Conservation (phyloP, 805 yeast genomes). For the Monosporozyma aerobia region DNA sequence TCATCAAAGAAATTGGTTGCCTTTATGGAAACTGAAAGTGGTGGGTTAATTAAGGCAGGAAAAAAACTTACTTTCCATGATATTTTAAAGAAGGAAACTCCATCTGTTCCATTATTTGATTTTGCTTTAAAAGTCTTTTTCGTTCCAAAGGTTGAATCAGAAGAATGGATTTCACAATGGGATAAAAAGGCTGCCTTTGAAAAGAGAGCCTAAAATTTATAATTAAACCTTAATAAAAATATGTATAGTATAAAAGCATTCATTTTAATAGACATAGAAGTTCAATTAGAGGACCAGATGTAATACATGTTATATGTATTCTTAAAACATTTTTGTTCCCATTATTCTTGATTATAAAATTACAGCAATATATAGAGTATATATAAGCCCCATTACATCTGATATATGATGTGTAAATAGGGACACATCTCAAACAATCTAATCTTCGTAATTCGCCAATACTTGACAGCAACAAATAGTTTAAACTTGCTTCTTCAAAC, state of each 20-base stretch:
- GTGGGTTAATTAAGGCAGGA: conserved; percentile 82
- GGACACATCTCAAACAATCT: too few species aligned
- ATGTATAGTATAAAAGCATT: not conserved
- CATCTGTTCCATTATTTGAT: conserved; percentile 72
- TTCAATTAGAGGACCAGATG: not conserved
- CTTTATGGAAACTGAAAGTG: conserved; percentile 71
- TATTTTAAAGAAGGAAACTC: conserved; percentile 51
- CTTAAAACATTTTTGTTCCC: too few species aligned
- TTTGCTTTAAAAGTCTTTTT: conserved; percentile 60
- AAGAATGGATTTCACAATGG: conserved; percentile 62
- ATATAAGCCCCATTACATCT: too few species aligned
- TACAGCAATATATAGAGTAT: too few species aligned
- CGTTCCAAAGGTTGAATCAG: conserved; percentile 63
- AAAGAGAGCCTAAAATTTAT: conserved; percentile 28
- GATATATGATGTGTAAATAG: too few species aligned
- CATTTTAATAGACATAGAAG: not conserved
- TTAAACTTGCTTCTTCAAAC: too few species aligned
- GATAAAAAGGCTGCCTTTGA: conserved; percentile 49
- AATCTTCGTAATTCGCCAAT: too few species aligned
- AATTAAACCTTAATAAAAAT: not conserved
- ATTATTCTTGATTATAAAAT: too few species aligned
- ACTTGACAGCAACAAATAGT: too few species aligned
- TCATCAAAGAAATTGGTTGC: conserved; percentile 51
- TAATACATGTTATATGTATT: too few species aligned
- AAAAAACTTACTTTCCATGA: conserved; percentile 59